Conservation (phyloP, 1,139 yeast genomes). For the Zygoascus meyerae region DNA sequence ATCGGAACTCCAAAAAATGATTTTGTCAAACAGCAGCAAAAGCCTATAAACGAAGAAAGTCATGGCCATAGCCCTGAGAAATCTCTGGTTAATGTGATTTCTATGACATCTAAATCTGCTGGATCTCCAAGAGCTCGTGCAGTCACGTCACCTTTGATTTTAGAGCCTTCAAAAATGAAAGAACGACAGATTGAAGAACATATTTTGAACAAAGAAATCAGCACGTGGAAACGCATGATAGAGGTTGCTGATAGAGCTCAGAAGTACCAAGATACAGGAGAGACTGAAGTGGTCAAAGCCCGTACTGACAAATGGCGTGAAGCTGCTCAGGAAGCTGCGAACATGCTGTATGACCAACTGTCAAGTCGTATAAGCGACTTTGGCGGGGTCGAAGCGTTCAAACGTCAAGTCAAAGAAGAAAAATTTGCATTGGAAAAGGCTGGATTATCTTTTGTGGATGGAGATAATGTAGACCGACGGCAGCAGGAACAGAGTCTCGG, state of each 20-base stretch:
- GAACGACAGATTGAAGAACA: slow-evolving; percentile 15
- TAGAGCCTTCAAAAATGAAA: not conserved
- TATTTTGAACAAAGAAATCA: slow-evolving; percentile 28
- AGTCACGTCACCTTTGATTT: not conserved
- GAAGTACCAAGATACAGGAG: slow-evolving; percentile 29
- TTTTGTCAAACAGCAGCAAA: no score
- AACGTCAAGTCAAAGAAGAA: slow-evolving; percentile 33
- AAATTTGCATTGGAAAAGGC: slow-evolving; percentile 8
- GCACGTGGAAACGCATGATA: slow-evolving; percentile 27
- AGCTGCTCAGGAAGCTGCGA: slow-evolving; percentile 41
- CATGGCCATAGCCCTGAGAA: slow-evolving; percentile 4
- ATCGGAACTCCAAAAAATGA: no score
- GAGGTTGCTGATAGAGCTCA: slow-evolving; percentile 36
- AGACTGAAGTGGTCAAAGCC: slow-evolving; percentile 25
- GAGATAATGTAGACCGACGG: slow-evolving; percentile 34
- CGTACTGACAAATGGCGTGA: slow-evolving; percentile 42
- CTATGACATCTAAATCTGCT: not conserved
- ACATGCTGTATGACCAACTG: slow-evolving; percentile 40
- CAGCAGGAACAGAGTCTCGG: slow-evolving; percentile 25
- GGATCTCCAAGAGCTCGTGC: not conserved
- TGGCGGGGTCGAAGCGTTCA: slow-evolving; percentile 44
- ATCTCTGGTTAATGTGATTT: not conserved
- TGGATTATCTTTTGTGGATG: slow-evolving; percentile 20
- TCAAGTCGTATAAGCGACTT: slow-evolving; percentile 36
- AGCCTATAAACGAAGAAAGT: slow-evolving; percentile 2